These are phyloP conservation scores for Trichomonascus vanleenenianus DNA, from an alignment of 805 yeast genomes.

Conservation along the genomic window DNA sequence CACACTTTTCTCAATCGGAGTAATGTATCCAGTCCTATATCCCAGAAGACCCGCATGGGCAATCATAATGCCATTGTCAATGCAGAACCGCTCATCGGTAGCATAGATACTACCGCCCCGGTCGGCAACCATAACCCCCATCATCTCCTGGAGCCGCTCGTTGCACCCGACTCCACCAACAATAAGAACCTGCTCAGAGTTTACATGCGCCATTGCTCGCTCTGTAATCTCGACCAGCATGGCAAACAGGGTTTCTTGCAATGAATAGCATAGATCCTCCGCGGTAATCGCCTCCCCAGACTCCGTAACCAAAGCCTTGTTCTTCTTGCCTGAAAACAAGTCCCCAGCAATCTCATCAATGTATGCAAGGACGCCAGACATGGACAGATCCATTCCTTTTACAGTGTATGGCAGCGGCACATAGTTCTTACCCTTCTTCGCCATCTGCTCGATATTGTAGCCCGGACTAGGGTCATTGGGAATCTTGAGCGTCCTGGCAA, in stretches of 20 bases:
- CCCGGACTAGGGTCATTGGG: slow-evolving; percentile 97
- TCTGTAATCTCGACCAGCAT: slow-evolving; percentile 98
- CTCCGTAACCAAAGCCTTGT: slow-evolving; percentile 19
- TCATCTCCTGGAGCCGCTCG: slow-evolving; percentile 86
- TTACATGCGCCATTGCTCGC: slow-evolving; percentile 97
- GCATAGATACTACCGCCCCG: slow-evolving; percentile 86
- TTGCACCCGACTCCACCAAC: slow-evolving; percentile 99
- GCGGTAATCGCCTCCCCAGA: slow-evolving; percentile 50
- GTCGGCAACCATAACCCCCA: slow-evolving; percentile 89
- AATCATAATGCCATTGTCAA: slow-evolving; percentile 97
- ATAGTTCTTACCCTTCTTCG: slow-evolving; percentile 48
- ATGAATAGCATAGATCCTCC: slow-evolving; percentile 85
- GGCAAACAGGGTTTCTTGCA: slow-evolving; percentile 88
- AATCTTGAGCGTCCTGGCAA: slow-evolving; percentile 84
- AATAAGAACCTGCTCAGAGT: slow-evolving; percentile 77
- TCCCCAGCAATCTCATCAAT: slow-evolving; percentile 77
- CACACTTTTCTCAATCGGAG: slow-evolving; percentile 58
- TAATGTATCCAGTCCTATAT: slow-evolving; percentile 68
- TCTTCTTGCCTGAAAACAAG: slow-evolving; percentile 40
- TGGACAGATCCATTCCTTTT: slow-evolving; percentile 95
- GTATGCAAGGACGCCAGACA: slow-evolving; percentile 90
- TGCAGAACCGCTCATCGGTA: slow-evolving; percentile 94
- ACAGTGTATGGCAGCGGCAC: slow-evolving; percentile 91
- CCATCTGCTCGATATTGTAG: slow-evolving; percentile 91
- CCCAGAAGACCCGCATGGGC: slow-evolving; percentile 94